Evolutionary conservation across 2,329 filamentous ascomycete genomes (phyloP).

Genomic region (Diaporthe eres): DNA sequence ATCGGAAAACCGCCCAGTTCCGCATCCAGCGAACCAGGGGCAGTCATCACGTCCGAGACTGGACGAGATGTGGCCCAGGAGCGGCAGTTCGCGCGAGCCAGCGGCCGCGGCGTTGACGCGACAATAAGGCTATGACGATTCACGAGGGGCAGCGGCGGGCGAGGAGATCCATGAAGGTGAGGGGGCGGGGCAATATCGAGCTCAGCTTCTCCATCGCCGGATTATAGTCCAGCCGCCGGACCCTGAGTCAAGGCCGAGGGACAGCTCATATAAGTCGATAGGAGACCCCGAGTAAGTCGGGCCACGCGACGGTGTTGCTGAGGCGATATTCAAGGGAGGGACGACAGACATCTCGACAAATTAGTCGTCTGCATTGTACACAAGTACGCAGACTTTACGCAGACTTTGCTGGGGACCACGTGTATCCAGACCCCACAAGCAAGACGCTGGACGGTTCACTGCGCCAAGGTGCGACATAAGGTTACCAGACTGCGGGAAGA

Average conservation of each 20-base stretch:
- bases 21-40: constrained; percentile 11
- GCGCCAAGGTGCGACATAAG: background rate
- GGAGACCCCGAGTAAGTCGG: constrained; percentile 6
- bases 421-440: background rate
- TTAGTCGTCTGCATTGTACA: background rate
- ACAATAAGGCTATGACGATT: constrained; percentile 10
- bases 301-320: background rate
- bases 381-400: background rate
- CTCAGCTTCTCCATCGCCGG: constrained; percentile 16
- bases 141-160: constrained; percentile 23
- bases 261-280: constrained; percentile 8
- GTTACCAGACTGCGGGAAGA: constrained; percentile 8
- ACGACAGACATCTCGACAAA: background rate
- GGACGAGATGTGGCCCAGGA: constrained; percentile 3
- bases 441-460: background rate
- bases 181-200: constrained; percentile 30
- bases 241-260: constrained; percentile 4
- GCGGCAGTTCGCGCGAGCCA: constrained; percentile 17
- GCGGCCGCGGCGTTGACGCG: constrained; percentile 16
- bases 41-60: background rate
- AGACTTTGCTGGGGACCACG: background rate
- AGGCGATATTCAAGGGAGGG: background rate
- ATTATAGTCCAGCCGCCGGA: constrained; percentile 30
- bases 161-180: constrained; percentile 29
- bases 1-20: constrained; percentile 2